phyloP scores from a whole-genome alignment of 2,329 filamentous ascomycete genomes.

The Nothopassalora personata region DNA sequence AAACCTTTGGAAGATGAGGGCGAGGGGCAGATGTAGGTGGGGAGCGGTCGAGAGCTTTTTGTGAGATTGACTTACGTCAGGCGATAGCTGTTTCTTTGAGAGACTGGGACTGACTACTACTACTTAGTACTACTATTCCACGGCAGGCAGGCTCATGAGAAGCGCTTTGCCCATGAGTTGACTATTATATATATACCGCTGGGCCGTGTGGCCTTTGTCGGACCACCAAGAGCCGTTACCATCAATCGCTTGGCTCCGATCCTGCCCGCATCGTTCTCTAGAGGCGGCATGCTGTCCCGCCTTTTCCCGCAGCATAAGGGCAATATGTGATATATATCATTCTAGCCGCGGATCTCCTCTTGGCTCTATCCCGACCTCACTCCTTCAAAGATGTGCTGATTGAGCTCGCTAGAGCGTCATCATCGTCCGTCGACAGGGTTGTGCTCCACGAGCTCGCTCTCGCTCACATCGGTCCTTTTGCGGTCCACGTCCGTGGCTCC shows the following conservation, averaged over 20 bases:
- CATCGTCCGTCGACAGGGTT: not conserved
- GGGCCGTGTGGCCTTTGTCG: not conserved
- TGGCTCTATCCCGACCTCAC: conserved; percentile 11
- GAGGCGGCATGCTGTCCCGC: not conserved
- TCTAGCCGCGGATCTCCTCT: conserved; percentile 5
- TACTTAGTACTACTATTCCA: not conserved
- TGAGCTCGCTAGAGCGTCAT: not conserved
- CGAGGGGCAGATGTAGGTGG: not conserved
- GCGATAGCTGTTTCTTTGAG: not conserved
- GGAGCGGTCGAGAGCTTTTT: not conserved
- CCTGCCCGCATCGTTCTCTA: not conserved
- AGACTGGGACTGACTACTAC: not conserved
- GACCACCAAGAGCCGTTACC: not conserved
- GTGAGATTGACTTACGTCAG: not conserved
- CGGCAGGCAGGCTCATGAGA: not conserved
- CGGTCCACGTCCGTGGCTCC: conserved; percentile 3
- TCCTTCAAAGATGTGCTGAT: conserved; percentile 2
- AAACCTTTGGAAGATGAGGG: conserved; percentile 1
- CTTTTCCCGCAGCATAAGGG: not conserved
- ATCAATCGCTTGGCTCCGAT: not conserved
- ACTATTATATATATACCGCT: conserved; percentile 5
- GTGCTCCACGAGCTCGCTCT: not conserved
- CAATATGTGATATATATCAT: conserved; percentile 8
- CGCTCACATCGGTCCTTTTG: conserved; percentile 16
- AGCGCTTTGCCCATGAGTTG: not conserved